Evolutionary conservation across 352 stramenopile genomes (phyloP), one percentile per base, ranked within the genome.

Genomic region (Globisporangium middletonii): DNA sequence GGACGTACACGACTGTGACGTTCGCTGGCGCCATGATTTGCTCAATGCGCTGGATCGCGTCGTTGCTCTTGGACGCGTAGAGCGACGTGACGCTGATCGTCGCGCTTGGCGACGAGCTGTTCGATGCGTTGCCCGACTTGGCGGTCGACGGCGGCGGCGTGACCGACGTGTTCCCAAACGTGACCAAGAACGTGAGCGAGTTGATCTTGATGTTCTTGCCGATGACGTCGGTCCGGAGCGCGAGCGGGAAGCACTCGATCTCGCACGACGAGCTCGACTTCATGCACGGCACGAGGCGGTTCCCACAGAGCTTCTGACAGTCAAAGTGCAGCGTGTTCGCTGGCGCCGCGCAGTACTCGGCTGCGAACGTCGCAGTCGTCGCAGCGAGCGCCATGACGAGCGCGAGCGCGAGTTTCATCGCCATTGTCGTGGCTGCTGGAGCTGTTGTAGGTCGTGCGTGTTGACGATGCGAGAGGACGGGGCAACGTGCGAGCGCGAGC

Each of bases 241-340:
- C 43, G 43, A 48, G 43, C n/a, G 43, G 43, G 43, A 48, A 48
- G 43, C 43, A 48, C 43, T 48, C 43, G 18, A 48, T 48, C 43
- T 16, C 43, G 7, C 43, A 48, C 43, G 43, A 48, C 41, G 41
- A 23, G 41, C 41, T 46, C 18, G 43, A 18, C 7, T 27, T 23
- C 43, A 48, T 48, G 43, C 43, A 48, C 43, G 43, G 43, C 43
- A 48, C 27, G 43, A 48, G 43, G 1, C 18, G 43, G 18, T 48
- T 48, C 15, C 19, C 43, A 27, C 43, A 48, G 15, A 27, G n/a
- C 43, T 48, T 48, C 16, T 23, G 18, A 18, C 43, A 48, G 43
- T 48, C 43, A 48, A 48, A 48, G 18, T 27, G n/a, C 43, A 48
- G 43, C 43, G 43, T 48, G 43, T 27, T 48, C 4, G 9, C 18